Base-by-base conservation (phyloP, 345 rosid genomes). In the Acer campestre region DNA sequence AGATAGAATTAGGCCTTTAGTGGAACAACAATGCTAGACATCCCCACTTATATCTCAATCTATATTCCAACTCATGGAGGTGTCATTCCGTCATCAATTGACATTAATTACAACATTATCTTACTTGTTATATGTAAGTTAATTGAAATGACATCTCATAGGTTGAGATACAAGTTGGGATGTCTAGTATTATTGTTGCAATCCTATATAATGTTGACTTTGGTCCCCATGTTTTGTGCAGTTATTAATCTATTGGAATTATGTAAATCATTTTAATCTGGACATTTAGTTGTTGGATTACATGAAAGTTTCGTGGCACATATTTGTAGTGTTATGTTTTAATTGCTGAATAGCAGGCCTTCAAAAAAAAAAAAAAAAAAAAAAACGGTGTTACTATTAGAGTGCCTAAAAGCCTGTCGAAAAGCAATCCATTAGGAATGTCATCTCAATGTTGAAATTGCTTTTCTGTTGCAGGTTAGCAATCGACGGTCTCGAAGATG, bases 401-500 rank as follows among this genome's bases (percentile, higher is more conserved):
- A 10, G 14, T 46, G 49, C 3, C 49, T 46, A 1, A 46, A 46
- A 46, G 40, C 35, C 35, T 49, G 48, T 4, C 0, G 2, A 27
- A 13, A 44, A 68, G 17, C 38, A 68, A 51, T 8, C 22, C 16
- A 13, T 7, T 23, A 1, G 63, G 63, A 59, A 59, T 59, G 17
- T 11, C 27, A 53, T 59, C 22, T 59, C 3, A 22, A 20, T 59
- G 63, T 59, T 59, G n/a, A 59, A 59, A 18, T 59, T 22, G 23
- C 4, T 59, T 59, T 59, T 3, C 16, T 61, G 44, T 35, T 79
- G 75, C 82, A 95, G 99, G 97, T 93, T 71, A 93, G 96, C 77
- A 95, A 91, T 80, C 70, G 99, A 49, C 84, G 98, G 63, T 88
- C 98, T 59, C 85, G 98, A 51, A 91, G 99, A 80, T 91, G 91